Conservation (phyloP, 495 filamentous ascomycete genomes). For the Aspergillus wentii region DNA sequence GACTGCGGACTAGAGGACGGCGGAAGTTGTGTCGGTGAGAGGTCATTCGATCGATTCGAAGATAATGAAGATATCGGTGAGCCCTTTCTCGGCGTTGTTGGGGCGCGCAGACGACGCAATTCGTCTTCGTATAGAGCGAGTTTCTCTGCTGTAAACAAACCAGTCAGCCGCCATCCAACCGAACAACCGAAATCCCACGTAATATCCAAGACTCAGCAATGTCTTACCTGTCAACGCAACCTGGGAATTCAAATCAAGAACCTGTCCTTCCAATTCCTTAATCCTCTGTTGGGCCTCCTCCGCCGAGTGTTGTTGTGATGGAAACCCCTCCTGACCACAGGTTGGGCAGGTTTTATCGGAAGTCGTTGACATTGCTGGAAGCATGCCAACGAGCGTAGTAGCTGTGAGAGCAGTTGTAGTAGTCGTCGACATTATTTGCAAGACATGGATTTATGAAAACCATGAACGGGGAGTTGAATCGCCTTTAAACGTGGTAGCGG, state of each 20-base stretch:
- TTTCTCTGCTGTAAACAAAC: slow-evolving; percentile 55
- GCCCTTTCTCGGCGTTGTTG: slow-evolving; percentile 26
- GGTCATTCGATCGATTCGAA: slow-evolving; percentile 19
- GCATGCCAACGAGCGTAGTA: slow-evolving; percentile 30
- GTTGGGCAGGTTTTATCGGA: slow-evolving; percentile 38
- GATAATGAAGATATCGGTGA: slow-evolving; percentile 29
- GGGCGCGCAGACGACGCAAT: slow-evolving; percentile 57
- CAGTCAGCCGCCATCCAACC: not conserved
- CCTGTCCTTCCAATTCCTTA: slow-evolving; percentile 75
- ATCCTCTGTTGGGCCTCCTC: slow-evolving; percentile 63
- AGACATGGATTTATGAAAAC: slow-evolving; percentile 1
- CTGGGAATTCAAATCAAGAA: slow-evolving; percentile 67
- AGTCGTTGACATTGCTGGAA: slow-evolving; percentile 25
- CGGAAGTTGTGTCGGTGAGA: slow-evolving; percentile 17
- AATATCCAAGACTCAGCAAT: not conserved
- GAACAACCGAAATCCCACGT: not conserved
- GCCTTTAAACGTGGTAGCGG: no score
- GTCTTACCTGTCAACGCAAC: slow-evolving; percentile 67
- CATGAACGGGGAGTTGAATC: no score
- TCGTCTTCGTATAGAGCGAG: slow-evolving; percentile 96
- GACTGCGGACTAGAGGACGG: slow-evolving; percentile 27
- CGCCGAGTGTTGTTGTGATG: slow-evolving; percentile 21
- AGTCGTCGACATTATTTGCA: slow-evolving; percentile 24
- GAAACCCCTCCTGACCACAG: slow-evolving; percentile 38
- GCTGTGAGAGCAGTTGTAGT: slow-evolving; percentile 27